Base-by-base conservation (phyloP, 768 basidiomycete genomes). In the Crucibulum laeve region DNA sequence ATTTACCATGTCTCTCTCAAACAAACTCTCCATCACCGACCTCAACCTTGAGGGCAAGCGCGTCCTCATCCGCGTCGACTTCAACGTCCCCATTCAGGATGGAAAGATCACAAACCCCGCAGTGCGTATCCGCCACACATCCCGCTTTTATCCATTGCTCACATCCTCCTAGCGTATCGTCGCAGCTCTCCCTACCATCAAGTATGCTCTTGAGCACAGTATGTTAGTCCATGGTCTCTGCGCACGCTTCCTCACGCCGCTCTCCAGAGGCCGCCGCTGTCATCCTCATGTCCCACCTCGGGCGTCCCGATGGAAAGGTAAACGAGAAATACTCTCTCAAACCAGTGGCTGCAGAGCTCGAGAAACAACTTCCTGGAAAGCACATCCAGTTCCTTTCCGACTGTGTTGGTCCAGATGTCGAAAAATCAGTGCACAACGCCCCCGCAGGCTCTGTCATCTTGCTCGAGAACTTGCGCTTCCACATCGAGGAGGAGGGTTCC, bases 381-480 rank as follows among this genome's bases (percentile, higher is more conserved):
- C 65, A 78, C 23, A 88, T 99, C 52, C 82, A 69, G 25, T 99
- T 99, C 72, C 69, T 91, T 38, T 60, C 69, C 43, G 91, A 96
- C 54, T 91, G 82, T 57, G 87, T 97, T 44, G 95, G 94, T 24
- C 71, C 82, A 35, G 84, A 91, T 6, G 80, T 90, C 53, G 91
- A 97, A 67, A 69, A 80, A 42, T 78, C 82, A 35, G 87, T 96
- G 50, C 74, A 79, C 53, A 69, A 63, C 32, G 84, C 87, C 4
- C 57, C 77, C 23, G 38, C 55, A 38, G 87, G 94, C 38, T 74
- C 87, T 33, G 66, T 91, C 54, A 80, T 98, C 68, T 78, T 99
- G 45, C 82, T 99, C 58, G 95, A 99, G 71, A 99, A 99, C 70
- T 74, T 99, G 41, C 88, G 95, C 47, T 99, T 96, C 82, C 91